A percentile compares a stretch with the other conserved stretches of the same genome.
These are phyloP conservation scores for Lachancea fermentati DNA, from an alignment of 805 yeast species.

Conservation along the genomic window DNA sequence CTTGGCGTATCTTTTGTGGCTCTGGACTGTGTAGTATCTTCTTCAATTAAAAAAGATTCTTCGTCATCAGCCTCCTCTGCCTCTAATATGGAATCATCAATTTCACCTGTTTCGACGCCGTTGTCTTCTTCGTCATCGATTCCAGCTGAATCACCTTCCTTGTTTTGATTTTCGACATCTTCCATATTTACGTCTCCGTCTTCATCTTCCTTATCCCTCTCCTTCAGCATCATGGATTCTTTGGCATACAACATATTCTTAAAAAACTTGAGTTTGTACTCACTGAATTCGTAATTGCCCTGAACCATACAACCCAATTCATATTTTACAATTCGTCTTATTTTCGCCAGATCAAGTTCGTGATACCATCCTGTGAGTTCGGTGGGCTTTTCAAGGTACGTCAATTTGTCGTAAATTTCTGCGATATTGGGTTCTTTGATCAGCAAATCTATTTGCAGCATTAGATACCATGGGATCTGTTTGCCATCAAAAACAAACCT, in stretches of 20 bases:
- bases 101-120: conserved; percentile 31
- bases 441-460: conserved; percentile 77
- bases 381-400: conserved; percentile 43
- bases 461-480: conserved; percentile 59
- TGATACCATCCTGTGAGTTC: conserved; percentile 67
- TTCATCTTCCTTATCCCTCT: conserved; percentile 15
- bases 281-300: conserved; percentile 42
- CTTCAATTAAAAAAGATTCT: conserved; percentile 23
- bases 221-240: conserved; percentile 32
- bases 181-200: conserved; percentile 26
- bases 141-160: conserved; percentile 14
- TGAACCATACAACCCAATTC: conserved; percentile 58
- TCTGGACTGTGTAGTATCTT: conserved; percentile 7
- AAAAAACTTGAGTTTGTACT: conserved; percentile 33
- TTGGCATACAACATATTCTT: conserved; percentile 41
- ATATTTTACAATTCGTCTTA: conserved; percentile 66
- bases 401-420: conserved; percentile 39
- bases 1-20: conserved; percentile 11
- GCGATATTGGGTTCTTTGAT: conserved; percentile 56
- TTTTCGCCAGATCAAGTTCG: conserved; percentile 51
- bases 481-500: conserved; percentile 67
- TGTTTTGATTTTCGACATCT: conserved; percentile 6
- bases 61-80: conserved; percentile 31
- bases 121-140: conserved; percentile 26
- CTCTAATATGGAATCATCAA: conserved; percentile 28